Conservation (phyloP, 177 flowering plant genomes). For the Tripterygium wilfordii region DNA sequence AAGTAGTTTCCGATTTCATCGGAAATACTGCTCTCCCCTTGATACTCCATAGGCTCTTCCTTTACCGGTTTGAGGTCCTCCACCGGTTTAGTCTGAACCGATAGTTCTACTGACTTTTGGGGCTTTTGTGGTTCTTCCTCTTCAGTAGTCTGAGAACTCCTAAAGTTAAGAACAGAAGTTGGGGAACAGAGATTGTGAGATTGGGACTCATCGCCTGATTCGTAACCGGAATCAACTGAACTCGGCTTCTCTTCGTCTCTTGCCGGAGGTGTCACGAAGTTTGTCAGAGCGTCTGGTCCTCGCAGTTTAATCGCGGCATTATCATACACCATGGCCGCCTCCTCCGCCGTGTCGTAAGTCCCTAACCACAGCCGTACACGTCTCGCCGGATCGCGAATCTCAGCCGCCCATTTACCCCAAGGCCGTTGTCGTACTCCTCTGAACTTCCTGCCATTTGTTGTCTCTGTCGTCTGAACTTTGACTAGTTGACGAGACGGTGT, state of each 20-base stretch:
- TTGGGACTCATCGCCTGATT: constrained; percentile 32
- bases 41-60: constrained; percentile 3
- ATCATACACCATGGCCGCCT: constrained; percentile 81
- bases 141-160: constrained; percentile 15
- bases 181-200: constrained; percentile 53
- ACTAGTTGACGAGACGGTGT: too few species aligned
- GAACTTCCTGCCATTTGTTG: constrained; percentile 32
- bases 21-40: constrained; percentile 17
- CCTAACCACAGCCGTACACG: constrained; percentile 80
- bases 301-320: constrained; percentile 71
- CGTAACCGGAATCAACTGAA: constrained; percentile 28
- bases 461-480: not conserved
- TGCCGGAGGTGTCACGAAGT: constrained; percentile 39
- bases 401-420: constrained; percentile 97
- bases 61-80: constrained; percentile 9
- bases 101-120: not conserved
- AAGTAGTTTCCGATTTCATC: constrained; percentile 11
- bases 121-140: constrained; percentile 14
- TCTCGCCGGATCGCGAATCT: constrained; percentile 71
- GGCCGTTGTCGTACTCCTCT: constrained; percentile 82
- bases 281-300: constrained; percentile 72
- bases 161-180: constrained; percentile 52
- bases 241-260: constrained; percentile 8
- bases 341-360: constrained; percentile 78
- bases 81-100: too few species aligned